A percentile compares a stretch with the other conserved stretches of the same genome.
Conservation (phyloP, 768 basidiomycete species). For the Kwoniella mangroviensis region DNA sequence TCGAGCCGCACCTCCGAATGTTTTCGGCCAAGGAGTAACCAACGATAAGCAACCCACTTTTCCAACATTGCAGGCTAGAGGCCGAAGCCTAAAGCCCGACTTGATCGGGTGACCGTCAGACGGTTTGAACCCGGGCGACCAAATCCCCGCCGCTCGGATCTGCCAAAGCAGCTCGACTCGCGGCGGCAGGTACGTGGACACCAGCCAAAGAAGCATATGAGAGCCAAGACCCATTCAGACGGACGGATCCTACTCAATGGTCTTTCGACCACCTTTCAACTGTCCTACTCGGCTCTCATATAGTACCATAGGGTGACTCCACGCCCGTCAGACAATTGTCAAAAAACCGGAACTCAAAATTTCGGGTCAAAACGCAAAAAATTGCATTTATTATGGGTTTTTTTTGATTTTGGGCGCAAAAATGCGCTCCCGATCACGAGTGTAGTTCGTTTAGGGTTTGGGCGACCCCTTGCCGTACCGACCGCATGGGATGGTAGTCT, state of each 20-base stretch:
- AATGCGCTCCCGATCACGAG: constrained; percentile 3
- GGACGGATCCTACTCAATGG: neutral
- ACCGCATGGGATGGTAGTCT: neutral
- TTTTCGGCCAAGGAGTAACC: constrained; percentile 58
- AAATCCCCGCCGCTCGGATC: constrained; percentile 11
- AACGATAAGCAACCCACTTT: constrained; percentile 60
- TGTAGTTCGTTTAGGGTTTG: constrained; percentile 16
- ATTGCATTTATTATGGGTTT: constrained; percentile 15
- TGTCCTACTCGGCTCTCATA: constrained; percentile 17
- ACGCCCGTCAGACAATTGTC: constrained; percentile 14
- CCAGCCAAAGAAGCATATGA: constrained; percentile 16
- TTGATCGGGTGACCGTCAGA: neutral
- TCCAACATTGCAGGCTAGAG: constrained; percentile 32
- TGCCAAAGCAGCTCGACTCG: constrained; percentile 16
- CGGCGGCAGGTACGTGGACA: constrained; percentile 6
- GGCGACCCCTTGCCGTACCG: neutral
- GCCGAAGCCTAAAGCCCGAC: constrained; percentile 15
- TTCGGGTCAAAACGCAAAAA: constrained; percentile 31
- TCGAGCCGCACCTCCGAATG: constrained; percentile 57
- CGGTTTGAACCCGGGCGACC: neutral
- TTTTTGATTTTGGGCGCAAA: constrained; percentile 23
- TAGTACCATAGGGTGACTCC: constrained; percentile 18
- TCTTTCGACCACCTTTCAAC: neutral
- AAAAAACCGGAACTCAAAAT: constrained; percentile 24
- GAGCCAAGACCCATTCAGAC: no score